Evolutionary conservation across 495 filamentous ascomycete genomes (phyloP).

Genomic region (Mytilinidion resinicola): DNA sequence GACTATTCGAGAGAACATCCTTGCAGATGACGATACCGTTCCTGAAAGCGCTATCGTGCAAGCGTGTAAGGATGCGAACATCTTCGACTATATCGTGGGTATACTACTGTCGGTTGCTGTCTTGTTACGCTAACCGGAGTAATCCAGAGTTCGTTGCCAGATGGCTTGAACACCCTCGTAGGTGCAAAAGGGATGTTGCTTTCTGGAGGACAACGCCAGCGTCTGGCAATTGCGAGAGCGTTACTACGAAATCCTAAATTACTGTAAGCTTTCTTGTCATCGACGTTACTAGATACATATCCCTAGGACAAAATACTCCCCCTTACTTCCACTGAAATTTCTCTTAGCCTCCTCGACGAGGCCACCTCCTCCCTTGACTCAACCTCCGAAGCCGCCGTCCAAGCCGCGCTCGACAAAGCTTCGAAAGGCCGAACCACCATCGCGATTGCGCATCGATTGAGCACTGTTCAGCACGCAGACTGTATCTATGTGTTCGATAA

Average conservation of each 20-base stretch:
- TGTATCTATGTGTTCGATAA: conserved; percentile 75
- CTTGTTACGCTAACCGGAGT: neutral
- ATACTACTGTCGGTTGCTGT: neutral
- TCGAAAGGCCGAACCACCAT: conserved; percentile 55
- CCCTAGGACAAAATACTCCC: too few species aligned
- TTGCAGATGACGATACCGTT: conserved; percentile 54
- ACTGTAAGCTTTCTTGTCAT: conserved; percentile 34
- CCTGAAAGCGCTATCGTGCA: conserved; percentile 62
- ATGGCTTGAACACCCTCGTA: conserved; percentile 38
- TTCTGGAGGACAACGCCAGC: conserved; percentile 40
- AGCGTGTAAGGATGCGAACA: conserved; percentile 83
- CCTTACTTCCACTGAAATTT: neutral
- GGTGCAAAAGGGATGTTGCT: conserved; percentile 38
- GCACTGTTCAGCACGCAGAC: conserved; percentile 83
- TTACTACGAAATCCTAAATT: conserved; percentile 69
- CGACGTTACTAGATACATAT: neutral
- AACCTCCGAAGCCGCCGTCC: conserved; percentile 76
- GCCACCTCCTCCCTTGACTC: conserved; percentile 86
- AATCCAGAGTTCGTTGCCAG: conserved; percentile 14
- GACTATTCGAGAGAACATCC: conserved; percentile 74
- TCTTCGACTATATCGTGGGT: conserved; percentile 74
- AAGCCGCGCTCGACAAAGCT: conserved; percentile 37
- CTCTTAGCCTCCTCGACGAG: conserved; percentile 63
- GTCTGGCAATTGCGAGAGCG: conserved; percentile 39
- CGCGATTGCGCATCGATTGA: conserved; percentile 84